Conservation (phyloP, 2,329 filamentous ascomycete genomes). For the Epichloe aotearoae region DNA sequence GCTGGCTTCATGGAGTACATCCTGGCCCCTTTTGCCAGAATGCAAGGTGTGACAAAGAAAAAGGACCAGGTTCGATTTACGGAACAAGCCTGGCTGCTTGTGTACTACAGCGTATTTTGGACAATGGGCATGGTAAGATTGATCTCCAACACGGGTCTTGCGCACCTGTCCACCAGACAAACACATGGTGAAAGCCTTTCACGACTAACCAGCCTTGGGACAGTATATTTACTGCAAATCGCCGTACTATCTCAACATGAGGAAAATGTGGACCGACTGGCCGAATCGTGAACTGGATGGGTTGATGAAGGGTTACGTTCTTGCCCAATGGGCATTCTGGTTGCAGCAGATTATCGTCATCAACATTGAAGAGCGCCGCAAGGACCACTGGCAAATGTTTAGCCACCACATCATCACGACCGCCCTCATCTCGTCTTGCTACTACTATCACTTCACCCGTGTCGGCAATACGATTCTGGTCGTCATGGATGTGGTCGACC, state of each 20-base stretch:
- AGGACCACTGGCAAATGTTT: conserved; percentile 95
- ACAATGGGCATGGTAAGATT: conserved; percentile 61
- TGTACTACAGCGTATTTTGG: conserved; percentile 79
- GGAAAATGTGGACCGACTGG: conserved; percentile 74
- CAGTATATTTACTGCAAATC: conserved; percentile 74
- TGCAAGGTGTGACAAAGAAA: conserved; percentile 57
- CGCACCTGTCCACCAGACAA: neutral
- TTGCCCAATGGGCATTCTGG: conserved; percentile 87
- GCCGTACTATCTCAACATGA: conserved; percentile 64
- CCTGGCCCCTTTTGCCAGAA: conserved; percentile 62
- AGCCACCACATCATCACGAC: conserved; percentile 91
- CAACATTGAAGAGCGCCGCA: conserved; percentile 85
- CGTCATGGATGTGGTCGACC: conserved; percentile 87
- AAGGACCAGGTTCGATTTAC: conserved; percentile 76
- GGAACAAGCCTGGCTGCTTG: conserved; percentile 82
- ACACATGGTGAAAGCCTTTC: neutral
- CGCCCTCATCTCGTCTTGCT: conserved; percentile 65
- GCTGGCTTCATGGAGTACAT: conserved; percentile 80
- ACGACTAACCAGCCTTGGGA: neutral
- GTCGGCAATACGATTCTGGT: conserved; percentile 83
- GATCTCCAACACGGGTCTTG: neutral
- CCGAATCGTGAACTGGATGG: conserved; percentile 66
- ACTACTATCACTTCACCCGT: conserved; percentile 74
- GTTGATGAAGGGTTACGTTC: conserved; percentile 75
- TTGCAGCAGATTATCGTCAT: conserved; percentile 88